Evolutionary conservation across 2,329 filamentous ascomycete species (phyloP).

Genomic region (Ophiocordyceps camponoti-saundersi): DNA sequence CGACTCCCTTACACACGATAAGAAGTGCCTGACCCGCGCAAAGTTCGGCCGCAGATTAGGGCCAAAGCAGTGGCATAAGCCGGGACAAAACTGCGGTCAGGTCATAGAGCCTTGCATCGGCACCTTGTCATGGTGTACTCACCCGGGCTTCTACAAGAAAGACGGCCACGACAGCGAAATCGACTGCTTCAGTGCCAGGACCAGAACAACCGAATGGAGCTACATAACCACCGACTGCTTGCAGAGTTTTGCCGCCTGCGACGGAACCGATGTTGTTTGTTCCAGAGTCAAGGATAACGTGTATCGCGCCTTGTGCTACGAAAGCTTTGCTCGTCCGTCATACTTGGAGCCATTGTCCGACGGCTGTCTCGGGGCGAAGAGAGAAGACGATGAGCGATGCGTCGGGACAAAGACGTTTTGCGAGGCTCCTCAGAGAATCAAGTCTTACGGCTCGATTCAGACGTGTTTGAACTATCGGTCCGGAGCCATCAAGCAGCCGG

Average conservation of each 20-base stretch:
- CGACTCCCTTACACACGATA: too few relatives aligned
- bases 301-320: not conserved
- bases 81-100: not conserved
- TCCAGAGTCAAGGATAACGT: not conserved
- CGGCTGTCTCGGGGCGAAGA: not conserved
- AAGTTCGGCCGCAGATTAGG: too few relatives aligned
- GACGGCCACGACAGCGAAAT: not conserved
- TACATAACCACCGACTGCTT: conserved; percentile 1
- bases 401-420: not conserved
- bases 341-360: not conserved
- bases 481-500: not conserved
- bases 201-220: not conserved
- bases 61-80: not conserved
- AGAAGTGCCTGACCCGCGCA: too few relatives aligned
- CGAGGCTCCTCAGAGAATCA: not conserved
- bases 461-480: not conserved
- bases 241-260: not conserved
- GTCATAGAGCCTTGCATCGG: conserved; percentile 1
- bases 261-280: conserved; percentile 1
- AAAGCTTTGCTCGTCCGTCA: not conserved
- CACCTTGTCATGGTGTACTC: not conserved
- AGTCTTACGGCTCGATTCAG: not conserved
- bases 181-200: conserved; percentile 1
- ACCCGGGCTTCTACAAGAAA: not conserved
- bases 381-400: not conserved